Evolutionary conservation across 2,329 filamentous ascomycete species (phyloP), one percentile per base, ranked within the genome.

Genomic region (Botryotinia globosa): DNA sequence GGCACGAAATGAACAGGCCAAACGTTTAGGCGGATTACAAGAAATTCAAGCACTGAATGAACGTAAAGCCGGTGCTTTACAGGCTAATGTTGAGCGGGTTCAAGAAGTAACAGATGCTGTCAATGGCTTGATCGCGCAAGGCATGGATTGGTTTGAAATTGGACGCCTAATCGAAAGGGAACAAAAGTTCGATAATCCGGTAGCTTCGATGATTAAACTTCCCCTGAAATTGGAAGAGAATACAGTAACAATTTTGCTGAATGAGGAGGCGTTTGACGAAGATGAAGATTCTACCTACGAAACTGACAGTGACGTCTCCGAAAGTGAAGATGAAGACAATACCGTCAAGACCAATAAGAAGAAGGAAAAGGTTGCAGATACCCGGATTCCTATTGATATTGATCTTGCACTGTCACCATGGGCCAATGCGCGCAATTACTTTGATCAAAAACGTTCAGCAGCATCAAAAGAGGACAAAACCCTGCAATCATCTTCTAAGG

Each of bases 71-170:
- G 91, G 91, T 72, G 94, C 94, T 0, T 96, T 99, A 59, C 90
- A 97, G 81, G 93, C 94, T 34, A 98, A 99, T 78, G 86, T 94
- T 1, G 93, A 97, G 79, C 89, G 94, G 68, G 94, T 98, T 0
- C 92, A 97, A 80, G 96, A 98, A 83, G 94, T 94, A 7, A 94
- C 94, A 81, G 93, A 94, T 80, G 94, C 96, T 5, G 91, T 99
- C 70, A 98, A 97, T 81, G 93, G 93, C 0, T 84, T 98, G n/a
- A 89, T 99, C 74, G 89, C 89, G 8, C 94, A 97, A 79, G 95
- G 95, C 18, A 98, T 98, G 94, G 96, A 99, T 78, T 99, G 96
- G 96, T 90, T 94, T 18, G 92, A 98, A 76, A 94, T 98, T 78
- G 93, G 89, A 16, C 92, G 91, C 73, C 84, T 99, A 74, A 92